Evolutionary conservation across 1,284 basidiomycete genomes (phyloP).

Genomic region (Melanopsichium pennsylvanicum): DNA sequence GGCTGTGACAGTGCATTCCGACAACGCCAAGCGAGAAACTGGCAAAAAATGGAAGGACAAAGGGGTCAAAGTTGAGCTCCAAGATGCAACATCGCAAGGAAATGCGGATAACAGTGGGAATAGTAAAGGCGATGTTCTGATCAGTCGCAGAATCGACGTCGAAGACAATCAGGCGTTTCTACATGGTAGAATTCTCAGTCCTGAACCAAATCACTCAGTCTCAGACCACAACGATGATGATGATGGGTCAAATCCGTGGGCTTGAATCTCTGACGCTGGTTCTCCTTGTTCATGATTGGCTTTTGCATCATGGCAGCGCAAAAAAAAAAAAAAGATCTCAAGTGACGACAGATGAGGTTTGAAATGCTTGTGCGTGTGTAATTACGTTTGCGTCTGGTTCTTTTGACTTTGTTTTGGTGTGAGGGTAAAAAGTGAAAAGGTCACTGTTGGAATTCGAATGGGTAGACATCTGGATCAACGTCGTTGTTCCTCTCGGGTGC

Average conservation of each 20-base stretch:
- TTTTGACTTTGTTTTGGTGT: too few relatives aligned
- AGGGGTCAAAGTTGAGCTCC: constrained; percentile 8
- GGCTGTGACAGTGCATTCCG: constrained; percentile 8
- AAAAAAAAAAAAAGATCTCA: too few relatives aligned
- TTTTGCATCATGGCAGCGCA: too few relatives aligned
- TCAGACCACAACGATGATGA: constrained; percentile 3
- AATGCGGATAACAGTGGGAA: background rate
- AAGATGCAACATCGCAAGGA: constrained; percentile 2
- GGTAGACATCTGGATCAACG: constrained; percentile 19
- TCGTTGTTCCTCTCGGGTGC: background rate
- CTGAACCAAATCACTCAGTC: background rate
- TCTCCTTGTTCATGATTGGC: too few relatives aligned
- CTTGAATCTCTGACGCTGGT: constrained; percentile 7
- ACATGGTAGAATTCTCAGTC: constrained; percentile 14
- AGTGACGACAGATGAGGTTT: too few relatives aligned
- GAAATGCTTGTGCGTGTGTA: too few relatives aligned
- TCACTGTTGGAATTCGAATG: constrained; percentile 31
- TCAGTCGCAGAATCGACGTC: constrained; percentile 25
- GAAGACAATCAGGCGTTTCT: constrained; percentile 22
- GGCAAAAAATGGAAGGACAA: background rate
- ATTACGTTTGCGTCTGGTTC: too few relatives aligned
- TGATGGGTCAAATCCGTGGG: constrained; percentile 22
- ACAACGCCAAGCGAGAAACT: background rate
- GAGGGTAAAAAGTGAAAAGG: too few relatives aligned
- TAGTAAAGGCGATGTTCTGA: constrained; percentile 1